phyloP scores from a whole-genome alignment of 768 basidiomycete genomes.

The Arthromyces matolae region DNA sequence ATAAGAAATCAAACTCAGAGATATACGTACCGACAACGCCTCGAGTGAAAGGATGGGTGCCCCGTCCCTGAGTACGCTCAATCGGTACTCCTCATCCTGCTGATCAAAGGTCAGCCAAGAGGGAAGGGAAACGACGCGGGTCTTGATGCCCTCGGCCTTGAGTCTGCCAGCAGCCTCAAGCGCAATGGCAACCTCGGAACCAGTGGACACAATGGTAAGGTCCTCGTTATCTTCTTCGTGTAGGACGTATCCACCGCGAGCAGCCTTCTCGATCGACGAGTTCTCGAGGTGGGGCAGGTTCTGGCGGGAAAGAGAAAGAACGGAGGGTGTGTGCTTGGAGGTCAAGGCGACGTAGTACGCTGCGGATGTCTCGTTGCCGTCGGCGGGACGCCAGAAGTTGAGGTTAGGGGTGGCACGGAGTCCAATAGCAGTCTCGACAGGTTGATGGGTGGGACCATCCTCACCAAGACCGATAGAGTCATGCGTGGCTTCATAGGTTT shows the following conservation, averaged over 20 bases:
- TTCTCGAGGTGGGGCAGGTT: constrained; percentile 91
- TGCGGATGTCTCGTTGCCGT: constrained; percentile 97
- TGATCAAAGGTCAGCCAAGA: constrained; percentile 87
- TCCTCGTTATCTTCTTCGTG: constrained; percentile 78
- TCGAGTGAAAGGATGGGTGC: constrained; percentile 89
- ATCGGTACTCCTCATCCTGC: constrained; percentile 73
- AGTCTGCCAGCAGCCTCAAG: constrained; percentile 84
- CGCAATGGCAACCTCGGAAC: constrained; percentile 86
- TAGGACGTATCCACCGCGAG: constrained; percentile 85
- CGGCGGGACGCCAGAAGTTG: constrained; percentile 90
- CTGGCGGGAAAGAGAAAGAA: constrained; percentile 81
- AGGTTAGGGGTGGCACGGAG: constrained; percentile 89
- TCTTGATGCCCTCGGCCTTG: constrained; percentile 71
- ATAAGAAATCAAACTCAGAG: constrained; percentile 6
- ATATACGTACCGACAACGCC: constrained; percentile 51
- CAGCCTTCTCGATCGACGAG: constrained; percentile 80
- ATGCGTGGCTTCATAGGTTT: constrained; percentile 65
- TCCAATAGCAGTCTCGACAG: constrained; percentile 83
- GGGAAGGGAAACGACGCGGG: constrained; percentile 82
- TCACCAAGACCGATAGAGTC: constrained; percentile 92
- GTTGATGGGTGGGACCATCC: constrained; percentile 96
- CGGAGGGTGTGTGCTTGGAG: constrained; percentile 74
- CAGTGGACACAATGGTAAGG: constrained; percentile 85
- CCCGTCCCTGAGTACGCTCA: constrained; percentile 84
- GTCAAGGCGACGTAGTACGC: constrained; percentile 79